A percentile compares a stretch with the other conserved stretches of the same genome.
These are phyloP conservation scores for Schizosaccharomyces lindneri DNA, from an alignment of 805 yeast genomes.

Conservation along the genomic window DNA sequence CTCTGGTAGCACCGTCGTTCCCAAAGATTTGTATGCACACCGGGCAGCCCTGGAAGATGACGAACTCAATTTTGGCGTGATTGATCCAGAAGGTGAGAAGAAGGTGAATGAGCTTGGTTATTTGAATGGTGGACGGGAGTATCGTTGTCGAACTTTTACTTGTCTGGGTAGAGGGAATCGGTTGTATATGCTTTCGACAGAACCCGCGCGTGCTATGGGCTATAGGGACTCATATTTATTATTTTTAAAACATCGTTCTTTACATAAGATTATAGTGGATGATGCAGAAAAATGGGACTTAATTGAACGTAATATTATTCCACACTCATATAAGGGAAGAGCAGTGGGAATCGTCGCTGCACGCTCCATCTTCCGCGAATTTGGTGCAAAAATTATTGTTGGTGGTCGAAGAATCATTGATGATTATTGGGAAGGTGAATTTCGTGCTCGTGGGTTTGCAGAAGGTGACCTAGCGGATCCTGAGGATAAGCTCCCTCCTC, in stretches of 20 bases:
- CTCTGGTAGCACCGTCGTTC: background rate
- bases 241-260: constrained; percentile 59
- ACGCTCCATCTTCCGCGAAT: constrained; percentile 65
- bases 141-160: constrained; percentile 25
- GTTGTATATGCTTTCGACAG: constrained; percentile 76
- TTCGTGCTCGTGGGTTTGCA: constrained; percentile 16
- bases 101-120: constrained; percentile 49
- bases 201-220: constrained; percentile 87
- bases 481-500: constrained; percentile 22
- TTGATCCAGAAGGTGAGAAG: constrained; percentile 56
- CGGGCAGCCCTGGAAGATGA: constrained; percentile 27
- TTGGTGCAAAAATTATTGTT: constrained; percentile 62
- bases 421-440: constrained; percentile 59
- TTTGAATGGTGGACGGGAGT: constrained; percentile 47
- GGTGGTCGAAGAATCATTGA: constrained; percentile 64
- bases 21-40: background rate
- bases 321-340: constrained; percentile 75
- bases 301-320: constrained; percentile 56
- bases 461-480: constrained; percentile 55
- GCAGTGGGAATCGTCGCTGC: constrained; percentile 80
- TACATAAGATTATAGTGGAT: constrained; percentile 47
- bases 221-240: constrained; percentile 74
- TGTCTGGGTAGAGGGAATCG: constrained; percentile 35
- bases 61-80: constrained; percentile 39
- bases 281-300: constrained; percentile 64